Evolutionary conservation across 306 rosid species (phyloP), one percentile per base, ranked within the genome.

Genomic region (Cicer chorassanicum): DNA sequence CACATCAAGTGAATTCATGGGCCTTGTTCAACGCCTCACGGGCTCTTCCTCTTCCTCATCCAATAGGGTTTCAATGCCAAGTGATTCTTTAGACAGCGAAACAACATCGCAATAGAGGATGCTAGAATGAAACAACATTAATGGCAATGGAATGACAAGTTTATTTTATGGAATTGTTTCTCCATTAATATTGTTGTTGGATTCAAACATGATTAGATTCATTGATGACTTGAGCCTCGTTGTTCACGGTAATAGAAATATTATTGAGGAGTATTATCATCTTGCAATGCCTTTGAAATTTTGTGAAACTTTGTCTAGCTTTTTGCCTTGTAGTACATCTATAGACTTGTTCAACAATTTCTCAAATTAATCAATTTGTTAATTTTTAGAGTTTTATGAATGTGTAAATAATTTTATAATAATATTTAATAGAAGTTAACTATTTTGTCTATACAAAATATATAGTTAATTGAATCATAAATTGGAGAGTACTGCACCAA

Each of bases 21-120:
- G 67, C 65, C 86, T 90, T 0, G 96, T 90, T 64, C 92, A 90
- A 80, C 84, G 93, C 46, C 85, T 90, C 36, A 90, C 96, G 0
- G 90, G 96, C 6, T 72, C 62, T 10, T 62, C 86, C 0, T 67
- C 71, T 1, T 80, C 82, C 5, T 51, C 75, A 7, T 51, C 75
- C 8, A 60, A 12, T 7, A 6, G 2, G 2, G 46, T 34, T 3
- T 62, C 46, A 5, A 57, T 21, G 12, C 7, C 2, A 9, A 54
- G 8, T 0, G 13, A 68, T n/a, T 55, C 71, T 49, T 39, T 66
- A 21, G 21, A 48, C 9, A 34, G 68, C 15, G 42, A 71, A 34
- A 18, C 39, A 56, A 13, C 43, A 54, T 7, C n/a, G n/a, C n/a
- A n/a, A n/a, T n/a, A n/a, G n/a, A n/a, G n/a, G n/a, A n/a, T n/a